Base-by-base conservation (phyloP, 371 early-diverging fungal species). In the Dentiscutata heterogama region DNA sequence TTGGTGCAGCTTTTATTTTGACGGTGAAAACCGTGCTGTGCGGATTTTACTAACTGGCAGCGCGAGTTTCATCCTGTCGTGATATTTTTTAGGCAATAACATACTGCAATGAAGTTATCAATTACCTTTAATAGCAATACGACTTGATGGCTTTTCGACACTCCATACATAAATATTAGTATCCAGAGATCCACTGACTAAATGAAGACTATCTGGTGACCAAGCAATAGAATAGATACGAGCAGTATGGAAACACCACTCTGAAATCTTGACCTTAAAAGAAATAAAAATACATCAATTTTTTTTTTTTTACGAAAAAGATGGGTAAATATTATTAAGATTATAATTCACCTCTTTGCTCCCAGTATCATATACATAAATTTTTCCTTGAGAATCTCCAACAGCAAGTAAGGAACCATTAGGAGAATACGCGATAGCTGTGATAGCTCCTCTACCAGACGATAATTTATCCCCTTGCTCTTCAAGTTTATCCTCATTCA, bases 241-340 rank as follows among this genome's bases (percentile, higher is more conserved):
- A n/a, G 95, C 96, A 2, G 91, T 92, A 87, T 99, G 99, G 89
- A 94, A 95, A 14, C 94, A 94, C 98, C 98, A 99, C 50, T 92
- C 93, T 76, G 90, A 87, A 29, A 93, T 86, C 63, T 85, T 90
- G 2, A 92, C 64, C 84, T 87, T 84, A 20, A 31, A 3, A 29
- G 25, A 25, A 56, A 29, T 14, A 50, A 14, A n/a, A 10, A 27
- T 61, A 42, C 14, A 65, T 27, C 16, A 25, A 84, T 27, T n/a
- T n/a, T 51, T n/a, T n/a, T n/a, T n/a, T n/a, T n/a, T n/a, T n/a
- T 22, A 20, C 14, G 13, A 11, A 77, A 20, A 18, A 84, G 13
- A 76, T 68, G 31, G 4, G 51, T 25, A n/a, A 18, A 60, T 31
- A 53, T 22, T 8, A 42, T 82, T 2, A 20, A 27, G 50, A 46